Evolutionary conservation across 495 filamentous ascomycete genomes (phyloP).

Genomic region (Chlorociboria aeruginascens): DNA sequence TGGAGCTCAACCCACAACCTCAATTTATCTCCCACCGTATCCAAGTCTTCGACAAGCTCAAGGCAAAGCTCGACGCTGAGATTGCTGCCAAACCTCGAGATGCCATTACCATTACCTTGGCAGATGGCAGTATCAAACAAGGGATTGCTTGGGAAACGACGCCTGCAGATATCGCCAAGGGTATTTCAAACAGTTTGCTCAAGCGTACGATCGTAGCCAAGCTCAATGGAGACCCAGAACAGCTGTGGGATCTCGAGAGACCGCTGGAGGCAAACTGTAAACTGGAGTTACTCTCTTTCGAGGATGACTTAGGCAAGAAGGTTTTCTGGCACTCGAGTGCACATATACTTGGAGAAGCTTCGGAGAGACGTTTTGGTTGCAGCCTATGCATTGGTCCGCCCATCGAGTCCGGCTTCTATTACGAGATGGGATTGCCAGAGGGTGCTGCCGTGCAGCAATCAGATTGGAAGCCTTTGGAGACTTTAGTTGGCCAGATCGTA

Average conservation of each 20-base stretch:
- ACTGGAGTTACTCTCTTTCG: slow-evolving; percentile 73
- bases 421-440: slow-evolving; percentile 84
- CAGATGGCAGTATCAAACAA: slow-evolving; percentile 44
- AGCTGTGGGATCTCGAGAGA: slow-evolving; percentile 84
- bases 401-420: slow-evolving; percentile 91
- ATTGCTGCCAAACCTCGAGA: slow-evolving; percentile 51
- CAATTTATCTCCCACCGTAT: slow-evolving; percentile 77
- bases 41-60: slow-evolving; percentile 75
- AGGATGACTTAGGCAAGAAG: slow-evolving; percentile 67
- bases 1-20: slow-evolving; percentile 57
- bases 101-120: slow-evolving; percentile 53
- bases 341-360: slow-evolving; percentile 87
- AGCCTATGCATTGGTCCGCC: slow-evolving; percentile 88
- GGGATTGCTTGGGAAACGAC: slow-evolving; percentile 65
- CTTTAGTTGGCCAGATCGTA: slow-evolving; percentile 60
- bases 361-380: slow-evolving; percentile 79
- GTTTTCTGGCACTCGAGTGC: slow-evolving; percentile 93
- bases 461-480: slow-evolving; percentile 76
- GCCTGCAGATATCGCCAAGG: slow-evolving; percentile 50
- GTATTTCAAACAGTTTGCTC: slow-evolving; percentile 56
- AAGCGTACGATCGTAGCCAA: slow-evolving; percentile 72
- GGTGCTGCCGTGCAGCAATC: slow-evolving; percentile 56
- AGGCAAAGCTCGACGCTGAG: slow-evolving; percentile 68
- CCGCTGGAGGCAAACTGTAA: slow-evolving; percentile 74
- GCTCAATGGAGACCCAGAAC: slow-evolving; percentile 51